Base-by-base conservation (phyloP, 306 rosid genomes). In the Prunus mira region DNA sequence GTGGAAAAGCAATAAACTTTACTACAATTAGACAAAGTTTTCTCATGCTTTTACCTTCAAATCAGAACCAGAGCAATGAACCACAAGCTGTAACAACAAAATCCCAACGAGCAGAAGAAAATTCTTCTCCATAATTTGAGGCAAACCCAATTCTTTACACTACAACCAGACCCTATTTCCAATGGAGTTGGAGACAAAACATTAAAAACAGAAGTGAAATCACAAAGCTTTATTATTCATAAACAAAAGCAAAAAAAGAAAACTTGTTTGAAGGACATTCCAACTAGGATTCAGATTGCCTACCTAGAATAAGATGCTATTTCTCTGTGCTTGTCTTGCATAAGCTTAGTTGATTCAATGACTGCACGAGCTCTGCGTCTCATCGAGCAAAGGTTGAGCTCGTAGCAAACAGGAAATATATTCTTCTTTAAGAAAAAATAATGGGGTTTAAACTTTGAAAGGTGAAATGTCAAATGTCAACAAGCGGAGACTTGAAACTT, bases 51-150 rank as follows among this genome's bases (percentile, higher is more conserved):
- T 78, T 83, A 84, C 90, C 88, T 76, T 76, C 30, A 65, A 74
- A 79, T 69, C 84, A 79, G 78, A 79, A 67, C 32, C 41, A 66
- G 65, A 62, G 72, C 76, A 84, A 74, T 66, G 69, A 82, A 73
- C n/a, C 47, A 79, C 15, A 18, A 77, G 58, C 51, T 79, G 69
- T 69, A 70, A 51, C 63, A 84, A 50, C 19, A 79, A 54, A 72
- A 82, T 49, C 71, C 86, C 86, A 74, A 79, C 68, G 75, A 76
- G 80, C 78, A 79, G n/a, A 69, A 76, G 76, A 69, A 82, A 61
- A 64, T 20, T 71, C 38, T 75, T 74, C 69, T 77, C 84, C 90
- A 87, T 84, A 47, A 55, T 80, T 72, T 61, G 76, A 47, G 68
- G 61, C n/a, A 67, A 73, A 61, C 76, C 71, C 78, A 78, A 54